Evolutionary conservation across 208 protist genomes (phyloP).

Genomic region (Acanthamoeba lugdunensis): DNA sequence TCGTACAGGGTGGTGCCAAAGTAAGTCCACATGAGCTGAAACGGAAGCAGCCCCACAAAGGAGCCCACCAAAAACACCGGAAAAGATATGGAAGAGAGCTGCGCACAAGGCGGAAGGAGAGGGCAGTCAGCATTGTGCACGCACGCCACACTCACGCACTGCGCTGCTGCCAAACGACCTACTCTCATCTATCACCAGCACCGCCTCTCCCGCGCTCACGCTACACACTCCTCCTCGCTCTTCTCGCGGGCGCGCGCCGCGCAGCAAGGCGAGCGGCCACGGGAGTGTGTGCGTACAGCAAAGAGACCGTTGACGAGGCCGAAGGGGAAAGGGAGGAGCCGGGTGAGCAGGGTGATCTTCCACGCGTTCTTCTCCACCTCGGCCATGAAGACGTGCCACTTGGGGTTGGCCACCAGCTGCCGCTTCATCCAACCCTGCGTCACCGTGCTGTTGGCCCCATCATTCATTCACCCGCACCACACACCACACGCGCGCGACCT

Average conservation of each 20-base stretch:
- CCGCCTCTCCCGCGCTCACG: too few relatives aligned
- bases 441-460: conserved; percentile 34
- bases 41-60: conserved; percentile 60
- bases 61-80: conserved; percentile 64
- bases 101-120: background rate
- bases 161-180: background rate
- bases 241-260: too few relatives aligned
- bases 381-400: conserved; percentile 69
- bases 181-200: background rate
- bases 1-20: conserved; percentile 71
- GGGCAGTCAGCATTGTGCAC: background rate
- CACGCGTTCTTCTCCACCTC: conserved; percentile 70
- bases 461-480: background rate
- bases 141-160: background rate
- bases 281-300: background rate
- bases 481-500: background rate
- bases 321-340: conserved; percentile 64
- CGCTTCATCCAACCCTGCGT: conserved; percentile 67
- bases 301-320: conserved; percentile 72
- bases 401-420: conserved; percentile 62
- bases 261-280: background rate
- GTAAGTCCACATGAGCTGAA: conserved; percentile 72
- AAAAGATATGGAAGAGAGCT: conserved; percentile 71
- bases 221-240: too few relatives aligned
- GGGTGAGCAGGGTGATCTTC: conserved; percentile 71